These are phyloP conservation scores for Rhododendron mucronatum DNA, from an alignment of 148 eudicot genomes.

Conservation along the genomic window DNA sequence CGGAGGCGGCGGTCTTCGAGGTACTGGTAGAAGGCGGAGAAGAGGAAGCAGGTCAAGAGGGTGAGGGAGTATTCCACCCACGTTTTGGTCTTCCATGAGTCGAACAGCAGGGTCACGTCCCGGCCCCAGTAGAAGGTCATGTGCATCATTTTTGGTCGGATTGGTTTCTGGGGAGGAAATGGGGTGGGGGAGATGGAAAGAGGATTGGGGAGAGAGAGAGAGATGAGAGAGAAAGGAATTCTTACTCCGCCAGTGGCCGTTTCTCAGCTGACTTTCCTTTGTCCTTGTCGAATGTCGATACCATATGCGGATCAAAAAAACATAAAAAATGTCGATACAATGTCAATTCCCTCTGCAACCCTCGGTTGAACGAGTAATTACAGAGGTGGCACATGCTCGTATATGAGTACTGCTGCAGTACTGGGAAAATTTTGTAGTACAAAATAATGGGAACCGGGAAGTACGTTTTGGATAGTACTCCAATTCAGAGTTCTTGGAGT, in stretches of 20 bases:
- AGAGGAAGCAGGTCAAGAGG: conserved; percentile 28
- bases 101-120: conserved; percentile 33
- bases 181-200: background rate
- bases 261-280: background rate
- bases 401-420: no score
- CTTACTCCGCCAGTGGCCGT: background rate
- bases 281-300: background rate
- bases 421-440: no score
- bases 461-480: no score
- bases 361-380: background rate
- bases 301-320: no score
- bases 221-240: background rate
- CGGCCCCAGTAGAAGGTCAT: conserved; percentile 59
- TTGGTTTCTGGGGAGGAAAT: background rate
- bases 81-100: conserved; percentile 37
- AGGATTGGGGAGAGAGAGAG: background rate
- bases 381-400: background rate
- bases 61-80: conserved; percentile 29
- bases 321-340: background rate
- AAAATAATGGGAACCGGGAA: no score
- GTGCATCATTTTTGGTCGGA: conserved; percentile 43
- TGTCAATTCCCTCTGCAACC: background rate
- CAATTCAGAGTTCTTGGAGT: rapidly evolving
- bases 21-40: conserved; percentile 49
- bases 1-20: conserved; percentile 35